Evolutionary conservation across 169 alveolate species (phyloP).

Genomic region (Toxoplasma gondii): DNA sequence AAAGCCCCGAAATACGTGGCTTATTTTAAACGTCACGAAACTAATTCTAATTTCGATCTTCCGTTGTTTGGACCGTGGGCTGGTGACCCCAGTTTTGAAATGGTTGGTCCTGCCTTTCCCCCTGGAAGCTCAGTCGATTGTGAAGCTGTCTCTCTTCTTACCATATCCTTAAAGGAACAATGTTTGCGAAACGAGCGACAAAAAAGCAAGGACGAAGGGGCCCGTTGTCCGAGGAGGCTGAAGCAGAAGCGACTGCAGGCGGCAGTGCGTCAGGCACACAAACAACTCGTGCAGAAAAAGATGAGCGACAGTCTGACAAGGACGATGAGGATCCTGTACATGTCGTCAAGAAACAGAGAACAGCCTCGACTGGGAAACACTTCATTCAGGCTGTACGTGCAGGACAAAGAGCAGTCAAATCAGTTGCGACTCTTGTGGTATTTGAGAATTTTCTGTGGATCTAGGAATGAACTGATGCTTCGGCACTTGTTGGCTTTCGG

Average conservation of each 20-base stretch:
- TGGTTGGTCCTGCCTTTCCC: no score
- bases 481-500: no score
- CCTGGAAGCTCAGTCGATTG: no score
- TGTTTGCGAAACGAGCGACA: slow-evolving; percentile 1
- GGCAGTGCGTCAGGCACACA: neutral
- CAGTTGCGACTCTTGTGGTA: neutral
- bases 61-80: no score
- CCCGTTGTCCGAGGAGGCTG: neutral
- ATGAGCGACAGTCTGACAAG: neutral
- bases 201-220: neutral
- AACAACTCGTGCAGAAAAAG: neutral
- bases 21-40: no score
- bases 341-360: neutral
- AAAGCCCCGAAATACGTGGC: no score
- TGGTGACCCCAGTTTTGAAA: no score
- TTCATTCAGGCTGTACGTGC: neutral
- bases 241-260: neutral
- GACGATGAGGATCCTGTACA: neutral
- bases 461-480: no score
- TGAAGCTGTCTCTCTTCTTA: no score
- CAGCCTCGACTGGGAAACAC: neutral
- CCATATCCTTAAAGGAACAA: neutral
- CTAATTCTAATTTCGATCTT: no score
- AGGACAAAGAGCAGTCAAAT: neutral
- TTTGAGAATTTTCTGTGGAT: no score